Percentiles rank a stretch among this genome's conserved stretches.
Evolutionary conservation across 805 yeast species (phyloP).

Genomic region (Yamadazyma takamatsuzukensis): DNA sequence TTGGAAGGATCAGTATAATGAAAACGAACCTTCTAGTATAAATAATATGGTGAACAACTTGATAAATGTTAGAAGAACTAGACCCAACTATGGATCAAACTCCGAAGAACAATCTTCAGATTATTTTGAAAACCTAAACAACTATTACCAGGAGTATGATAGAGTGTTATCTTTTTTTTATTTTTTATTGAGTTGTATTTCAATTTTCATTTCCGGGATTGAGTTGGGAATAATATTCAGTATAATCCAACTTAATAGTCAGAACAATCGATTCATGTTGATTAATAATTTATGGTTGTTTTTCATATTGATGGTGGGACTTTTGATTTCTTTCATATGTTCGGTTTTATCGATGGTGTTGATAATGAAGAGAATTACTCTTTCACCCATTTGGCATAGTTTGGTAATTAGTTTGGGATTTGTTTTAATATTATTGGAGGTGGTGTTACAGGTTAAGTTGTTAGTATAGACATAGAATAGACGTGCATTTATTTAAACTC

Average conservation of each 20-base stretch:
- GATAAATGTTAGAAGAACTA: conserved; percentile 5
- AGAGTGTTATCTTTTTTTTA: conserved; percentile 32
- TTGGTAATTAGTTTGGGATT: conserved; percentile 8
- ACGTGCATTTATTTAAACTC: conserved; percentile 2
- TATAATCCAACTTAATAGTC: conserved; percentile 18
- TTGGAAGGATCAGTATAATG: conserved; percentile 10
- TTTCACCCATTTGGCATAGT: conserved; percentile 21
- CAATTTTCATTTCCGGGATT: conserved; percentile 36
- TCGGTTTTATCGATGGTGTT: conserved; percentile 34
- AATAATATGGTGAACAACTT: conserved; percentile 7
- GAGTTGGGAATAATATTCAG: conserved; percentile 38
- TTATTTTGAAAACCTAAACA: conserved; percentile 18
- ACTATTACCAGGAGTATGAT: conserved; percentile 34
- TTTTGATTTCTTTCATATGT: conserved; percentile 28
- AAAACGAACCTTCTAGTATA: neutral
- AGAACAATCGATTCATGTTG: conserved; percentile 19
- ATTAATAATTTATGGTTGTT: conserved; percentile 32
- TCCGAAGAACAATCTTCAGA: conserved; percentile 26
- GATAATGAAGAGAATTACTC: conserved; percentile 26
- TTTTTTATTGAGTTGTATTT: conserved; percentile 25
- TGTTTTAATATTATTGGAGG: conserved; percentile 7
- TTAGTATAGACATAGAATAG: neutral
- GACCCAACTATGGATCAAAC: conserved; percentile 14
- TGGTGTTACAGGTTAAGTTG: too few species aligned
- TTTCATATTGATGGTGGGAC: conserved; percentile 27